Conservation (phyloP, 306 rosid species). For the Vicia faba region DNA sequence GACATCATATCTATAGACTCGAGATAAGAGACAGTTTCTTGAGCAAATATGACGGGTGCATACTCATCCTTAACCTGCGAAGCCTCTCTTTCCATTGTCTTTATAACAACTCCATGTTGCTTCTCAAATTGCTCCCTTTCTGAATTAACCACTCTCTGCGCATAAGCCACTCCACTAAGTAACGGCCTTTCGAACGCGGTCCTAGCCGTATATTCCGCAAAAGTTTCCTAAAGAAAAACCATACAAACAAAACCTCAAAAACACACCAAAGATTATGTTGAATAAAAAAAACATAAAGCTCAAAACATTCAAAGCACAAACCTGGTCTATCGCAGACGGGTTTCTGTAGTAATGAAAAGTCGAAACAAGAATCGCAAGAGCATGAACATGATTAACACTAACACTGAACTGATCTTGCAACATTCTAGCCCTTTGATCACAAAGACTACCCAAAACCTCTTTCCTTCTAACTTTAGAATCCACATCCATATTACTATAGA, state of each 20-base stretch:
- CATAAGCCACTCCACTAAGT: slow-evolving; percentile 95
- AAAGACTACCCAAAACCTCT: slow-evolving; percentile 80
- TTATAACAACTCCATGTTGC: slow-evolving; percentile 87
- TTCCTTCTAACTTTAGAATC: slow-evolving; percentile 75
- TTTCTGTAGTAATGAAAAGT: slow-evolving; percentile 84
- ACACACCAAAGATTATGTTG: background rate
- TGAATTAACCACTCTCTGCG: slow-evolving; percentile 72
- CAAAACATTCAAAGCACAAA: slow-evolving; percentile 45
- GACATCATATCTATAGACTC: slow-evolving; percentile 99
- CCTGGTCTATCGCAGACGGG: slow-evolving; percentile 99
- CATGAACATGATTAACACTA: slow-evolving; percentile 96
- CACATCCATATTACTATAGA: slow-evolving; percentile 75
- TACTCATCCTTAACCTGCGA: slow-evolving; percentile 87
- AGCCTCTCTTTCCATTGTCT: slow-evolving; percentile 85
- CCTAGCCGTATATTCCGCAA: slow-evolving; percentile 93
- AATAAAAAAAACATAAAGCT: background rate
- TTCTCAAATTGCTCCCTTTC: slow-evolving; percentile 83
- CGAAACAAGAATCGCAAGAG: slow-evolving; percentile 93
- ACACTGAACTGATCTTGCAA: slow-evolving; percentile 96
- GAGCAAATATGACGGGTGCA: slow-evolving; percentile 93
- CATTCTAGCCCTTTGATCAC: slow-evolving; percentile 98
- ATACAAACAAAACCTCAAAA: slow-evolving; percentile 16
- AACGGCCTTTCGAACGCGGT: slow-evolving; percentile 96
- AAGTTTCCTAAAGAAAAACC: slow-evolving; percentile 64
- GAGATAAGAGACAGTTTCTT: slow-evolving; percentile 87